A percentile compares a stretch with the other conserved stretches of the same genome.
phyloP scores from a whole-genome alignment of 164 flowering plant species.

The Santalum album region DNA sequence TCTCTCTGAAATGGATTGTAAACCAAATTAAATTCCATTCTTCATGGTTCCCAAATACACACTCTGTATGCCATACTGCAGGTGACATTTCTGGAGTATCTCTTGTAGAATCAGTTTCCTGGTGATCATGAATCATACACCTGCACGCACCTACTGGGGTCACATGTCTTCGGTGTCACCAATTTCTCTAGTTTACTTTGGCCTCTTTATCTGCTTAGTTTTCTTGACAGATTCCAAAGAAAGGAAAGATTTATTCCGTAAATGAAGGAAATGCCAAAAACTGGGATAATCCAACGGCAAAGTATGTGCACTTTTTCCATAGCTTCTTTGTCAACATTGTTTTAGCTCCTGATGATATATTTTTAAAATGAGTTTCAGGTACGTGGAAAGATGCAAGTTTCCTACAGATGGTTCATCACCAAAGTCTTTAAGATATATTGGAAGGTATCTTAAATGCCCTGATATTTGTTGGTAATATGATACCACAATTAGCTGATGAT shows the following conservation, averaged over 20 bases:
- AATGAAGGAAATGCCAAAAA: slow-evolving; percentile 98
- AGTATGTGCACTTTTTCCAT: slow-evolving; percentile 34
- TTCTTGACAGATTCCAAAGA: slow-evolving; percentile 74
- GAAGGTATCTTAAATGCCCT: slow-evolving; percentile 52
- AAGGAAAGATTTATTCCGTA: slow-evolving; percentile 94
- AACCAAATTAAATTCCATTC: too few relatives aligned
- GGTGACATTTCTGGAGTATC: too few relatives aligned
- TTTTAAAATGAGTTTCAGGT: slow-evolving; percentile 36
- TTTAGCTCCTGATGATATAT: neutral
- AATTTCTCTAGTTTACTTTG: neutral
- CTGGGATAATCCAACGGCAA: slow-evolving; percentile 93
- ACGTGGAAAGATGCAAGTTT: slow-evolving; percentile 84
- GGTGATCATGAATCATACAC: neutral
- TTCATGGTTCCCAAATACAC: too few relatives aligned
- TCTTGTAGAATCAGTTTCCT: neutral
- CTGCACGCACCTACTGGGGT: neutral
- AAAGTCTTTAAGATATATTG: slow-evolving; percentile 90
- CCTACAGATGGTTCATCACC: slow-evolving; percentile 80
- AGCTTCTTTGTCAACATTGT: slow-evolving; percentile 4
- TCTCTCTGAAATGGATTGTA: neutral
- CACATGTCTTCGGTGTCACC: neutral
- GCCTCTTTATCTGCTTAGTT: slow-evolving; percentile 3
- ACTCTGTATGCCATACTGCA: too few relatives aligned
- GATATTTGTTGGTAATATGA: too few relatives aligned
- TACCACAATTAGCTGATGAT: too few relatives aligned